phyloP scores from a whole-genome alignment of 768 basidiomycete species.

The Termitomyces sp. region DNA sequence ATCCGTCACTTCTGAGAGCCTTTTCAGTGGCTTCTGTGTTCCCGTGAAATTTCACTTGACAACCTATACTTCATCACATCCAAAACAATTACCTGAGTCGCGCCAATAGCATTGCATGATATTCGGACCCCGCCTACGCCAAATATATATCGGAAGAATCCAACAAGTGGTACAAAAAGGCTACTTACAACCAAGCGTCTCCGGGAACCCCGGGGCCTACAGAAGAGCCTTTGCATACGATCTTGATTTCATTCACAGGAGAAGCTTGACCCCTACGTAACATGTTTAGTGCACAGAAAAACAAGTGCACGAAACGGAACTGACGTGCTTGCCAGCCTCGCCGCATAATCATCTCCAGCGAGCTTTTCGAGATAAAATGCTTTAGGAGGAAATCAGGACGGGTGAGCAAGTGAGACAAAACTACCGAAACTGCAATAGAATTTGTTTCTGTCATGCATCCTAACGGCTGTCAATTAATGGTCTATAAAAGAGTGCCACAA shows the following conservation, averaged over 20 bases:
- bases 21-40: conserved; percentile 36
- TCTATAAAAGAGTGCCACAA: conserved; percentile 20
- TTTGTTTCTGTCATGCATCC: conserved; percentile 55
- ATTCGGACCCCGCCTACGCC: conserved; percentile 45
- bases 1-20: conserved; percentile 46
- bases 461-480: conserved; percentile 12
- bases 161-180: neutral
- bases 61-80: neutral
- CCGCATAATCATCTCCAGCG: conserved; percentile 55
- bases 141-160: neutral
- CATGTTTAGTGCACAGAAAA: neutral
- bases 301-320: conserved; percentile 12
- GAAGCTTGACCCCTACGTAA: conserved; percentile 44
- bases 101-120: conserved; percentile 60
- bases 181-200: conserved; percentile 46
- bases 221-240: conserved; percentile 33
- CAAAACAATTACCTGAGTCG: conserved; percentile 37
- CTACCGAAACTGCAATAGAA: conserved; percentile 45
- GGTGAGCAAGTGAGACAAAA: neutral
- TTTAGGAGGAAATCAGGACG: neutral
- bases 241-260: conserved; percentile 51
- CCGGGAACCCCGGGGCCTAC: conserved; percentile 32
- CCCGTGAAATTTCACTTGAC: neutral
- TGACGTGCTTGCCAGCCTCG: conserved; percentile 45
- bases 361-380: conserved; percentile 15